A percentile compares a stretch with the other conserved stretches of the same genome.
These are phyloP conservation scores for Nemania sp. DNA, from an alignment of 2,329 filamentous ascomycete genomes.

Conservation along the genomic window DNA sequence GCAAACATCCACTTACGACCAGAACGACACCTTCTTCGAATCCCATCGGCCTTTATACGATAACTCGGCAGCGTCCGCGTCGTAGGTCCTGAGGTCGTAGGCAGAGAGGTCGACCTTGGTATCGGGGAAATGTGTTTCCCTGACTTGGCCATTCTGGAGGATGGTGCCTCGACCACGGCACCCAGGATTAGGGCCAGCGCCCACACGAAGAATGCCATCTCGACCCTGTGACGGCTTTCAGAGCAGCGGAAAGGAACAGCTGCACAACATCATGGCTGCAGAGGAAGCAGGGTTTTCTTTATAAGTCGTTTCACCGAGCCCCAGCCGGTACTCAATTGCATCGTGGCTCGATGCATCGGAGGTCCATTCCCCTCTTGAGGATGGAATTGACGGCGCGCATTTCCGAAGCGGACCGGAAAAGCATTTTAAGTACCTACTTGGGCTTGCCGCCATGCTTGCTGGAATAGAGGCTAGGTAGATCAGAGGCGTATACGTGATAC, in stretches of 20 bases:
- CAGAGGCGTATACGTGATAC: not conserved
- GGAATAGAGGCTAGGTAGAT: not conserved
- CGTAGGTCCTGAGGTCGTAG: conserved; percentile 50
- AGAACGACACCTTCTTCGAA: conserved; percentile 63
- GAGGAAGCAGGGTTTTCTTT: conserved; percentile 3
- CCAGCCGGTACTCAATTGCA: conserved; percentile 2
- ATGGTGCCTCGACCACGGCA: conserved; percentile 38
- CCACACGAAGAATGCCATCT: conserved; percentile 27
- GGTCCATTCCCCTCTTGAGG: not conserved
- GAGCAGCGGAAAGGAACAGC: not conserved
- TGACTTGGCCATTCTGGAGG: conserved; percentile 49
- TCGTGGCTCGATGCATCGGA: conserved; percentile 8
- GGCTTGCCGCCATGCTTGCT: not conserved
- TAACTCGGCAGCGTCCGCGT: conserved; percentile 56
- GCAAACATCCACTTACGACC: conserved; percentile 52
- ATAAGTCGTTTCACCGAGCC: not conserved
- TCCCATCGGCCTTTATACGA: conserved; percentile 68
- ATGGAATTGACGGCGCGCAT: conserved; percentile 16
- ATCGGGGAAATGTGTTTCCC: conserved; percentile 47
- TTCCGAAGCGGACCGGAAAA: conserved; percentile 14
- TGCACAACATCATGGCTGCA: not conserved
- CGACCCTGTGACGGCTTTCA: not conserved
- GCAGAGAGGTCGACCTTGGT: conserved; percentile 44
- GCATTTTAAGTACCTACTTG: not conserved
- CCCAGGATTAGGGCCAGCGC: conserved; percentile 25